Base-by-base conservation (phyloP, 768 basidiomycete species). In the Phlebiopsis gigantea region DNA sequence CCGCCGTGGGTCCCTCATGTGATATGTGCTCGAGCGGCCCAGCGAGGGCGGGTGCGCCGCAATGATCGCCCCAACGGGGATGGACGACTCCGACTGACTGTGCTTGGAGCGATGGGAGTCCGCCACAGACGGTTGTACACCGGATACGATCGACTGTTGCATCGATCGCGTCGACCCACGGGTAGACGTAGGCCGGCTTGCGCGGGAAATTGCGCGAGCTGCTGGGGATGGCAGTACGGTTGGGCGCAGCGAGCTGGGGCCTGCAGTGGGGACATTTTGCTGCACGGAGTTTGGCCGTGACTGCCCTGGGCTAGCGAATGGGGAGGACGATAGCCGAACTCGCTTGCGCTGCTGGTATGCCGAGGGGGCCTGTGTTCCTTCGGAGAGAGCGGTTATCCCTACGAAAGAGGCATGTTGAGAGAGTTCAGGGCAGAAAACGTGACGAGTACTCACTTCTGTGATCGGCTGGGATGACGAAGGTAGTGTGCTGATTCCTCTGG, bases 1-100 rank as follows among this genome's bases (percentile, higher is more conserved):
- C 61, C 76, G 85, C 19, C 83, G 79, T 0, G 88, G 89, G 68
- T 91, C 89, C 30, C 86, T 82, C 89, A 91, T 91, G 64, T 90
- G 87, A 62, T 84, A 91, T 17, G 75, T 77, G 26, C 79, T 70
- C 12, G 82, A 83, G 45, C 73, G 76, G 34, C 75, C 71, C 39
- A 92, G 64, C 7, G 89, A 90, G 4, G 88, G 89, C 24, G 86
- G 88, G 63, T 87, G 88, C 0, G 89, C 88, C 2, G 87, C 84
- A 43, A 92, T 78, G 60, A 90, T 73, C 2, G 89, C 89, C 41
- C 85, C 86, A 55, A 92, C 80, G 2, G 89, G 89, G 21, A 92
- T 86, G n/a, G 88, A 90, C 12, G 77, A 74, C 65, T 85, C 82
- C 2, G 88, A 87, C 30, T 63, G 49, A 65, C 84, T 87, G 43